These are phyloP conservation scores for Hermanozyma aechmeae DNA, from an alignment of 805 yeast species.

Conservation along the genomic window DNA sequence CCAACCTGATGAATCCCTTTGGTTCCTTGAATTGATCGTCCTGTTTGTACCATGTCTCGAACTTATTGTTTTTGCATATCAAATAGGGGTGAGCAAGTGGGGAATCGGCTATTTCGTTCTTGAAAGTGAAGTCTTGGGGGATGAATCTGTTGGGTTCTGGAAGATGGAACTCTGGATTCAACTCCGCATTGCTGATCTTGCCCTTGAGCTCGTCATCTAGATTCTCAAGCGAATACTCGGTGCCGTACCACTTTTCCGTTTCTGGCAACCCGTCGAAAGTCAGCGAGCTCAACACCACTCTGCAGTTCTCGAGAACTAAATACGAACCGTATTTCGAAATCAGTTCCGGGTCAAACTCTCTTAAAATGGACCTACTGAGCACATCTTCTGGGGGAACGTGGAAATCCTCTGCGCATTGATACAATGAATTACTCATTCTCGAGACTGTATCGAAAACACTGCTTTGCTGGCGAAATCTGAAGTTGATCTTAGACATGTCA, in stretches of 20 bases:
- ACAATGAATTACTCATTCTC: slow-evolving; percentile 50
- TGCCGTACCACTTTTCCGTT: slow-evolving; percentile 85
- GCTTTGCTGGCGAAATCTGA: slow-evolving; percentile 73
- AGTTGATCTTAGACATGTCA: slow-evolving; percentile 57
- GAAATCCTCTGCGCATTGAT: slow-evolving; percentile 26
- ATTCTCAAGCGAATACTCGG: slow-evolving; percentile 51
- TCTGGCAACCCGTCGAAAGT: slow-evolving; percentile 36
- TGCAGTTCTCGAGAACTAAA: slow-evolving; percentile 51
- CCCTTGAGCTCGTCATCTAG: slow-evolving; percentile 26
- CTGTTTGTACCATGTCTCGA: slow-evolving; percentile 77
- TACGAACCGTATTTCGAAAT: slow-evolving; percentile 40
- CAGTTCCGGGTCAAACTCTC: slow-evolving; percentile 48
- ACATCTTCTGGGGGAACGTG: slow-evolving; percentile 56
- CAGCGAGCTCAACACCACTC: slow-evolving; percentile 46
- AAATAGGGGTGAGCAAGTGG: slow-evolving; percentile 53
- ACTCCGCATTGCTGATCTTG: slow-evolving; percentile 19
- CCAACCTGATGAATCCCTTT: slow-evolving; percentile 61
- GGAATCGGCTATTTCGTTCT: slow-evolving; percentile 20
- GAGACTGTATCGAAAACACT: slow-evolving; percentile 70
- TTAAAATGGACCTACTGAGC: slow-evolving; percentile 46
- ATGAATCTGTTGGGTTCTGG: slow-evolving; percentile 76
- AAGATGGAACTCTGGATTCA: slow-evolving; percentile 33
- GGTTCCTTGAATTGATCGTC: slow-evolving; percentile 89
- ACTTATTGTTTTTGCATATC: slow-evolving; percentile 39
- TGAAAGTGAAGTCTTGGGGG: slow-evolving; percentile 67